Evolutionary conservation across 768 basidiomycete genomes (phyloP), one percentile per base, ranked within the genome.

Genomic region (Tubosaeta sp.): DNA sequence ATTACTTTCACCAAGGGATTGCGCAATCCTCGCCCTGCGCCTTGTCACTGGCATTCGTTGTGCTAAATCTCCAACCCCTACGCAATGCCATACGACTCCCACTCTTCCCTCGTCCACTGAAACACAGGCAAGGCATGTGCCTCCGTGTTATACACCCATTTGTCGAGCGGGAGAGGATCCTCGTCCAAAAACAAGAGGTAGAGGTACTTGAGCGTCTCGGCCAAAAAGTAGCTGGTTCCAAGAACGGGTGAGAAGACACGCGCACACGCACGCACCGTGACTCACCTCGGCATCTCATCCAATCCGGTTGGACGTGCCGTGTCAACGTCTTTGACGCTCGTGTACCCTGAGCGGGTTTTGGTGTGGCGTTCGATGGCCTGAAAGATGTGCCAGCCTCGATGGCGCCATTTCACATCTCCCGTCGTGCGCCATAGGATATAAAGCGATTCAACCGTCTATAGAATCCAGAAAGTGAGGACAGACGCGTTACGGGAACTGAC

Each of bases 101-200:
- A 77, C 66, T 88, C 85, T 58, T 72, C 69, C 25, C 58, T 58
- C 4, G 76, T 79, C 85, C 85, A 88, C 49, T 74, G 60, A 60
- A 88, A 85, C 38, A 89, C 75, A 16, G 86, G 87, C 11, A 91
- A 71, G 8, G 89, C 81, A 61, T 91, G 91, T 6, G 87, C 91
- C 66, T 84, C 83, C 0, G 82, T 84, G 55, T 80, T 84, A 51
- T 82, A 82, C 4, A 84, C 82, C 76, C 77, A 85, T 35, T 76
- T 69, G 14, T 78, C 71, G 32, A 81, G 69, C 0, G 78, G 72
- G 12, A 88, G 56, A 5, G 71, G 76, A 55, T 90, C 84, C 8
- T 80, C 75, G 35, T 86, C 77, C 41, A 67, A 71, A 64, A 88
- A 91, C 66, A 87, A 67, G 19, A 90, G 72, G 65, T 85, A 85